Conservation (phyloP, 2,329 filamentous ascomycete genomes). For the Colletotrichum sidae region DNA sequence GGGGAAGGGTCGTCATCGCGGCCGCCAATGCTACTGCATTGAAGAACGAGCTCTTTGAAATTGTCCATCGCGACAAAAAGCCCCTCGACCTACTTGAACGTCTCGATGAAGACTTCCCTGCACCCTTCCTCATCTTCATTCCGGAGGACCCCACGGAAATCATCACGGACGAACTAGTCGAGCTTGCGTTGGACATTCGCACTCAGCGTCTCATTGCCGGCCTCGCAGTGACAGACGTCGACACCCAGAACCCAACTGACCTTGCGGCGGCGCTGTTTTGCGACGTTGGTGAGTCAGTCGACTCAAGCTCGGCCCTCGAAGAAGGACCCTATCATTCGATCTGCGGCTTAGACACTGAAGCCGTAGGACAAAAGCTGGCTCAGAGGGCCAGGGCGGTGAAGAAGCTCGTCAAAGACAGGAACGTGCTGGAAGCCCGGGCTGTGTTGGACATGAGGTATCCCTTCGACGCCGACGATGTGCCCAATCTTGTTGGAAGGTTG, state of each 20-base stretch:
- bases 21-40: slow-evolving; percentile 51
- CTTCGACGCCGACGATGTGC: not conserved
- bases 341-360: not conserved
- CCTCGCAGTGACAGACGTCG: slow-evolving; percentile 32
- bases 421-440: slow-evolving; percentile 25
- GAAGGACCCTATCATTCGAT: slow-evolving; percentile 21
- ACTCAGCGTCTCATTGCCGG: slow-evolving; percentile 48
- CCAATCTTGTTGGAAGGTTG: slow-evolving; percentile 1
- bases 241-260: not conserved
- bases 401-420: slow-evolving; percentile 8
- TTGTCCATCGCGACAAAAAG: slow-evolving; percentile 35
- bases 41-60: slow-evolving; percentile 42
- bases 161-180: slow-evolving; percentile 37
- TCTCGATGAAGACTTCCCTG: slow-evolving; percentile 47
- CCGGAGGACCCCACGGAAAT: slow-evolving; percentile 19
- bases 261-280: slow-evolving; percentile 25
- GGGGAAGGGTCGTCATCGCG: slow-evolving; percentile 40
- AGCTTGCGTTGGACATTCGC: slow-evolving; percentile 50
- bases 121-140: slow-evolving; percentile 42
- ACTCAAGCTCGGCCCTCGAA: slow-evolving; percentile 17
- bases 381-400: slow-evolving; percentile 12
- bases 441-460: slow-evolving; percentile 16
- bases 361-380: not conserved
- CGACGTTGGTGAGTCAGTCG: not conserved
- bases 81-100: slow-evolving; percentile 45